Conservation (phyloP, 2,329 filamentous ascomycete genomes). For the Leptoxyphium fumago region DNA sequence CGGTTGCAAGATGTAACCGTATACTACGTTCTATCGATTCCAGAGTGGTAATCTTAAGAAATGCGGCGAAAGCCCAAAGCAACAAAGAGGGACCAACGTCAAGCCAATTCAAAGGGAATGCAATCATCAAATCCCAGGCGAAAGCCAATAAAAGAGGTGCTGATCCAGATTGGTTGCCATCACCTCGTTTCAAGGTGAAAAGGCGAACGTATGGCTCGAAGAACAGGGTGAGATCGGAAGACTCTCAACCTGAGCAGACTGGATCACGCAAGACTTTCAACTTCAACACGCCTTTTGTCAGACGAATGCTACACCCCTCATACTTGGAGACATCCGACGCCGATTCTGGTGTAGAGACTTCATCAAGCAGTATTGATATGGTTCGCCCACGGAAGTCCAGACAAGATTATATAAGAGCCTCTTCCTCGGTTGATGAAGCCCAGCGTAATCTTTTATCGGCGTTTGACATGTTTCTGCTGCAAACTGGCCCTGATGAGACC, state of each 20-base stretch:
- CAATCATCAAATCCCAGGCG: too few relatives aligned
- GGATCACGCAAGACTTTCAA: not conserved
- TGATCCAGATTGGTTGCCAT: too few relatives aligned
- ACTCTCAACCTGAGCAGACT: not conserved
- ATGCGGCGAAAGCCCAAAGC: not conserved
- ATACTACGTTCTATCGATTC: not conserved
- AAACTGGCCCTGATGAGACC: not conserved
- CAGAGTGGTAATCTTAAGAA: not conserved
- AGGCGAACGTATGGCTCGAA: too few relatives aligned
- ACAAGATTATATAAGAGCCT: not conserved
- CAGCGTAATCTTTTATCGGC: not conserved
- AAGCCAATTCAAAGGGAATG: too few relatives aligned
- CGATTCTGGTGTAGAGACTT: not conserved
- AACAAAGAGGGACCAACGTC: too few relatives aligned
- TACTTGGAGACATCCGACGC: not conserved
- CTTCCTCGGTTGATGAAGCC: not conserved
- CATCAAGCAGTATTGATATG: not conserved
- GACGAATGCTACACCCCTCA: not conserved
- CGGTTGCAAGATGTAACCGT: not conserved
- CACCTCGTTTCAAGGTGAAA: too few relatives aligned
- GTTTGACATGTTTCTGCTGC: not conserved
- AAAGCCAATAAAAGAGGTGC: too few relatives aligned
- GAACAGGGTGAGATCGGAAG: not conserved
- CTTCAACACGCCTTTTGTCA: not conserved
- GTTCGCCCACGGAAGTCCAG: not conserved